Conservation (phyloP, 768 basidiomycete species). For the Serendipita vermifera region DNA sequence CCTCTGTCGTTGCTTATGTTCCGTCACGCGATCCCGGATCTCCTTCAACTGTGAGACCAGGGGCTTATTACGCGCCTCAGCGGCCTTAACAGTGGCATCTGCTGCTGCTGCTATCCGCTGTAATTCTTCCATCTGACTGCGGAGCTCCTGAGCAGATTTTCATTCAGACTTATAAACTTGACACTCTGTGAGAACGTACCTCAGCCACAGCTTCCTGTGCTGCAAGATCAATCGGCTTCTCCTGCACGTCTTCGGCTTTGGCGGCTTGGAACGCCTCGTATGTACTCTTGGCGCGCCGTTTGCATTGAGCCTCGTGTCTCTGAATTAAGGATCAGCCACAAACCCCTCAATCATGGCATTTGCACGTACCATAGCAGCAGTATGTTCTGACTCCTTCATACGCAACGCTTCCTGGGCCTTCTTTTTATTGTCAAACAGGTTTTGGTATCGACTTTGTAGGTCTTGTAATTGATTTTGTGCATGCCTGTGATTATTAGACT, state of each 20-base stretch:
- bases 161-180: background rate
- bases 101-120: too few relatives aligned
- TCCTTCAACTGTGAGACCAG: conserved; percentile 33
- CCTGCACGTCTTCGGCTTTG: conserved; percentile 2
- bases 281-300: background rate
- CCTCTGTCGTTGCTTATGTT: conserved; percentile 35
- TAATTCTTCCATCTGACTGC: too few relatives aligned
- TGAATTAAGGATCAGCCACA: too few relatives aligned
- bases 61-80: conserved; percentile 32
- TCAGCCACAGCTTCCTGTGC: conserved; percentile 9
- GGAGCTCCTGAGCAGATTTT: conserved; percentile 32
- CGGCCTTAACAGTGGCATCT: conserved; percentile 37
- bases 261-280: conserved; percentile 8
- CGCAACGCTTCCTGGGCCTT: background rate
- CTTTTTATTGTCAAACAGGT: background rate
- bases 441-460: background rate
- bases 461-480: background rate
- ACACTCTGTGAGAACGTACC: too few relatives aligned
- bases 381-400: background rate
- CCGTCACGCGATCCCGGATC: conserved; percentile 37
- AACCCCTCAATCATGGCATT: background rate
- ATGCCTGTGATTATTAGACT: too few relatives aligned
- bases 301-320: too few relatives aligned
- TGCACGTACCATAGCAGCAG: background rate
- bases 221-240: background rate